These are phyloP conservation scores for Acrocalymma vagum DNA, from an alignment of 2,329 filamentous ascomycete species.

Conservation along the genomic window DNA sequence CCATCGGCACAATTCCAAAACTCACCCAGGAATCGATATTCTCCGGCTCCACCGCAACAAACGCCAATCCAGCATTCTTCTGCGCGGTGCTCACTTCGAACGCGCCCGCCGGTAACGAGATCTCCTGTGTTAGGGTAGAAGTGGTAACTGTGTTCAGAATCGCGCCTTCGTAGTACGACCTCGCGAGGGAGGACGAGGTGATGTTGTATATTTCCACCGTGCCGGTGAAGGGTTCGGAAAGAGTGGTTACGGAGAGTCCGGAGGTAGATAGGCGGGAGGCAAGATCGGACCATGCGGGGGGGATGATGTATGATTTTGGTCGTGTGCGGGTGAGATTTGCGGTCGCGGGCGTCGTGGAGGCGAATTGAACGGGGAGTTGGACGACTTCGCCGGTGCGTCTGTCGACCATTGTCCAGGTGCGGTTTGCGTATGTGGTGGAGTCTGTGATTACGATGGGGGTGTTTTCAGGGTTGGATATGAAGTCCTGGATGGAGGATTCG, in stretches of 20 bases:
- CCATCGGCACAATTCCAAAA: conserved; percentile 46
- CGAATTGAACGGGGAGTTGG: conserved; percentile 43
- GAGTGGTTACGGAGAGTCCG: conserved; percentile 42
- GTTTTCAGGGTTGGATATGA: conserved; percentile 31
- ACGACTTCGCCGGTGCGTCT: conserved; percentile 38
- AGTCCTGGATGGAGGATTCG: conserved; percentile 32
- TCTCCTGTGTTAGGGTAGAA: conserved; percentile 26
- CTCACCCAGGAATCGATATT: conserved; percentile 48
- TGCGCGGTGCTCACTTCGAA: conserved; percentile 44
- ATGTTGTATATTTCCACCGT: conserved; percentile 46
- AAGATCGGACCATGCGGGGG: conserved; percentile 44
- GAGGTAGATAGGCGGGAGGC: conserved; percentile 40
- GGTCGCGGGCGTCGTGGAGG: conserved; percentile 43
- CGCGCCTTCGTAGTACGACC: conserved; percentile 44
- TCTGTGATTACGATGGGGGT: conserved; percentile 47
- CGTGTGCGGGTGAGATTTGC: conserved; percentile 44
- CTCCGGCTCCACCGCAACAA: conserved; percentile 49
- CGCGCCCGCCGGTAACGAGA: conserved; percentile 41
- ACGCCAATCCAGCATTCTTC: conserved; percentile 48
- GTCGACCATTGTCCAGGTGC: conserved; percentile 46
- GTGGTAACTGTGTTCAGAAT: conserved; percentile 43
- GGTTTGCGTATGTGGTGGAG: conserved; percentile 29
- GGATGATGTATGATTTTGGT: conserved; percentile 47
- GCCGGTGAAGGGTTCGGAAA: conserved; percentile 35
- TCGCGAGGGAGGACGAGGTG: conserved; percentile 34